Conservation (phyloP, 164 flowering plant species). For the Nymphaea thermarum region DNA sequence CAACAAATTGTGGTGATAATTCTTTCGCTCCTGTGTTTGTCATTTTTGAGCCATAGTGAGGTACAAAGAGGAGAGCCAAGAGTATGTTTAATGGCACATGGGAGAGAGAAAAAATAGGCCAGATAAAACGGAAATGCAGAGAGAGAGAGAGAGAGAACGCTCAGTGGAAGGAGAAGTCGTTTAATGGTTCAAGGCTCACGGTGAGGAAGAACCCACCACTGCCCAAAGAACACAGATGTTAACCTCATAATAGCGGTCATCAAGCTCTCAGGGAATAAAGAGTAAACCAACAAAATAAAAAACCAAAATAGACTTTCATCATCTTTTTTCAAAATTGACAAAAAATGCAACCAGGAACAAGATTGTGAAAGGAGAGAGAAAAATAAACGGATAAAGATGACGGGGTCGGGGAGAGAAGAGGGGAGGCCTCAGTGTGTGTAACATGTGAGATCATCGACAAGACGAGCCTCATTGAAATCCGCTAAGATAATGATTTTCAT, state of each 20-base stretch:
- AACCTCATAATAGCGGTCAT: neutral
- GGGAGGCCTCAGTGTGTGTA: neutral
- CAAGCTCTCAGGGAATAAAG: neutral
- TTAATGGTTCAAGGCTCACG: neutral
- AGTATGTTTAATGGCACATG: no score
- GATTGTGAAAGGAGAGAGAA: neutral
- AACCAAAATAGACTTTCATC: no score
- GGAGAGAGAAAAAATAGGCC: no score
- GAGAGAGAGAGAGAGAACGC: neutral
- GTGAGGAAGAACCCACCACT: neutral
- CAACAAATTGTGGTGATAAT: conserved; percentile 46
- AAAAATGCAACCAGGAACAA: neutral
- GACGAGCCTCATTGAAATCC: neutral
- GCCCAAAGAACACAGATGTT: neutral
- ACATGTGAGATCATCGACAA: neutral
- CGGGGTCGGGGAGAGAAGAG: neutral
- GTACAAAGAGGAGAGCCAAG: no score
- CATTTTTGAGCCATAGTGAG: no score
- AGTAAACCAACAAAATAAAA: no score
- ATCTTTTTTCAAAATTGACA: neutral
- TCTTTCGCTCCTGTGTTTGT: no score
- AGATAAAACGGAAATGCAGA: neutral
- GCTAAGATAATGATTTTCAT: neutral
- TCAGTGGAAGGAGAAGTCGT: neutral
- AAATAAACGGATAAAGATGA: neutral